Conservation (phyloP, 345 rosid species). For the Gossypium stocksii region DNA sequence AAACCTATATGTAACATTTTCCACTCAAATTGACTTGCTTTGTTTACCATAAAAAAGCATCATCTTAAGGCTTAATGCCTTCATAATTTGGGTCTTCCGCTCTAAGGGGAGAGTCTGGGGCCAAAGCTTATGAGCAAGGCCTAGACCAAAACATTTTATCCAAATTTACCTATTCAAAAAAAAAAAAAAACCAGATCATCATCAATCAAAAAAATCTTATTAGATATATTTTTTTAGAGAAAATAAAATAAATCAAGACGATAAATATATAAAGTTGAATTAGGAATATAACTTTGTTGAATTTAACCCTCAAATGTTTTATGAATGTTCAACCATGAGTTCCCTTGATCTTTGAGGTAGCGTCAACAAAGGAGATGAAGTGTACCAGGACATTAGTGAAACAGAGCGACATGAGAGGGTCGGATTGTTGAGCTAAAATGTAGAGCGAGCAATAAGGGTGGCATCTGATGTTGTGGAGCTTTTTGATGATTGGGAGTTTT, state of each 20-base stretch:
- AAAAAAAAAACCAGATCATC: neutral
- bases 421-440: too few species aligned
- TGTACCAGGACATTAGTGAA: too few species aligned
- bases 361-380: too few species aligned
- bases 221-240: neutral
- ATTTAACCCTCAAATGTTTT: too few species aligned
- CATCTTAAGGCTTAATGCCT: slow-evolving; percentile 59
- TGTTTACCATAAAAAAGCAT: slow-evolving; percentile 83
- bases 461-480: too few species aligned
- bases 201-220: neutral
- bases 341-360: too few species aligned
- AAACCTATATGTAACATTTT: slow-evolving; percentile 66
- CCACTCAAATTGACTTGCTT: slow-evolving; percentile 80
- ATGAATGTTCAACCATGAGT: too few species aligned
- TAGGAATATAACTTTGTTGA: too few species aligned
- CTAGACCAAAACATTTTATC: slow-evolving; percentile 77
- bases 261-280: too few species aligned
- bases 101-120: slow-evolving; percentile 62
- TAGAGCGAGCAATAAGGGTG: too few species aligned
- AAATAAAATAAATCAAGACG: neutral
- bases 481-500: too few species aligned
- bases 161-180: slow-evolving; percentile 48
- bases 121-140: slow-evolving; percentile 81
- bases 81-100: slow-evolving; percentile 67
- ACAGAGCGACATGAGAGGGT: too few species aligned